Conservation (phyloP, 225 moss, liverwort and hornwort genomes). For the Pleurozium schreberi region DNA sequence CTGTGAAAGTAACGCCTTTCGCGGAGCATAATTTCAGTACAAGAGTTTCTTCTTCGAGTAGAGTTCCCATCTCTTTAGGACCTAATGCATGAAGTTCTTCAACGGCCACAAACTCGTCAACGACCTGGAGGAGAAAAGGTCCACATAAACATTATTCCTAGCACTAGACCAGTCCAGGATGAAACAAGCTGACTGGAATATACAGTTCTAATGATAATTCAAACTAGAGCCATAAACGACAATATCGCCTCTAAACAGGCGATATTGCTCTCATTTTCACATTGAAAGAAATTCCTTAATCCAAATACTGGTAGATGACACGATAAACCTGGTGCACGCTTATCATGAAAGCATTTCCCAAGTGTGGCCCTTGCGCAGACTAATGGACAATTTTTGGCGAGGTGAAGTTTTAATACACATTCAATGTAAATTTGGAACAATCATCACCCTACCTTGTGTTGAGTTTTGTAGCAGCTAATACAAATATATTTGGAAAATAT, state of each 20-base stretch:
- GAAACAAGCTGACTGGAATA: background rate
- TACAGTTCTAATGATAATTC: background rate
- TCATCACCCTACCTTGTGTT: background rate
- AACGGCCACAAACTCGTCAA: constrained; percentile 87
- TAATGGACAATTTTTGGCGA: background rate
- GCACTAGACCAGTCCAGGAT: background rate
- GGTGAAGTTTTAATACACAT: background rate
- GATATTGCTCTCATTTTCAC: background rate
- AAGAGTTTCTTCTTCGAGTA: constrained; percentile 65
- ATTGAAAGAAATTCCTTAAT: background rate
- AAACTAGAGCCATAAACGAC: background rate
- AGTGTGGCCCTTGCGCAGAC: background rate
- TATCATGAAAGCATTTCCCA: background rate
- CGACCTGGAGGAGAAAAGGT: constrained; percentile 14
- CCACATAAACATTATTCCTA: background rate
- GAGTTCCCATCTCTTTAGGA: constrained; percentile 71
- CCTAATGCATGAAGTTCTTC: constrained; percentile 95
- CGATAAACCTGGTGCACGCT: background rate
- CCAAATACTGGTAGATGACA: background rate
- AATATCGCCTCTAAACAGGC: background rate
- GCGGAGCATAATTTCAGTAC: constrained; percentile 62
- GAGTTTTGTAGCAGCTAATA: background rate
- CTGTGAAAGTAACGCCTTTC: constrained; percentile 70
- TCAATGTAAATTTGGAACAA: background rate
- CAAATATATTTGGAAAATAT: background rate